Evolutionary conservation across 495 filamentous ascomycete species (phyloP).

Genomic region (Cladorrhinum samala): DNA sequence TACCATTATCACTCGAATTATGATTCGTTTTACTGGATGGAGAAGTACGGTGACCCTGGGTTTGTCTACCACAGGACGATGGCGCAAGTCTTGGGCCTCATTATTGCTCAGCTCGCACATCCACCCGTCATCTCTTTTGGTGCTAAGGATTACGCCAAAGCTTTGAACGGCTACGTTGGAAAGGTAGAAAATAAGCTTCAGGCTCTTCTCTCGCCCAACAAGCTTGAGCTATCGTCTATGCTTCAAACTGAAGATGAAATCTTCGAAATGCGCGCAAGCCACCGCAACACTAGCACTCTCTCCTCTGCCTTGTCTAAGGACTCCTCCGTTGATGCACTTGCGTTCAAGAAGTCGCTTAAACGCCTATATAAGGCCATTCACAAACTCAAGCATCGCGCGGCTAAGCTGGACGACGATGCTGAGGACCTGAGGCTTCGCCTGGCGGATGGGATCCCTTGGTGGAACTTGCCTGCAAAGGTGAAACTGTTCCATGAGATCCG

Average conservation of each 20-base stretch:
- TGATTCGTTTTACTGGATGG: slow-evolving; percentile 88
- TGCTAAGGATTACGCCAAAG: slow-evolving; percentile 64
- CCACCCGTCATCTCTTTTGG: slow-evolving; percentile 73
- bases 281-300: slow-evolving; percentile 37
- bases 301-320: slow-evolving; percentile 15
- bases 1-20: slow-evolving; percentile 93
- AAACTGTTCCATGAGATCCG: slow-evolving; percentile 57
- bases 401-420: slow-evolving; percentile 54
- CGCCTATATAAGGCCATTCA: slow-evolving; percentile 10
- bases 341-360: slow-evolving; percentile 27
- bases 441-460: slow-evolving; percentile 67
- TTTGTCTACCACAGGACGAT: slow-evolving; percentile 77
- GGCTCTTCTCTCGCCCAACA: background rate
- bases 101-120: slow-evolving; percentile 75
- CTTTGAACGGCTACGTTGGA: slow-evolving; percentile 57
- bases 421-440: slow-evolving; percentile 59
- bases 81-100: slow-evolving; percentile 70
- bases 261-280: slow-evolving; percentile 48
- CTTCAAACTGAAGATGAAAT: slow-evolving; percentile 38
- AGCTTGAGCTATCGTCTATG: slow-evolving; percentile 20
- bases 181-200: slow-evolving; percentile 60
- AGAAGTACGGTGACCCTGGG: slow-evolving; percentile 70
- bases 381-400: slow-evolving; percentile 49
- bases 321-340: background rate
- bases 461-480: slow-evolving; percentile 65